phyloP scores from a whole-genome alignment of 495 filamentous ascomycete genomes.

The Penicillium riverlandense region DNA sequence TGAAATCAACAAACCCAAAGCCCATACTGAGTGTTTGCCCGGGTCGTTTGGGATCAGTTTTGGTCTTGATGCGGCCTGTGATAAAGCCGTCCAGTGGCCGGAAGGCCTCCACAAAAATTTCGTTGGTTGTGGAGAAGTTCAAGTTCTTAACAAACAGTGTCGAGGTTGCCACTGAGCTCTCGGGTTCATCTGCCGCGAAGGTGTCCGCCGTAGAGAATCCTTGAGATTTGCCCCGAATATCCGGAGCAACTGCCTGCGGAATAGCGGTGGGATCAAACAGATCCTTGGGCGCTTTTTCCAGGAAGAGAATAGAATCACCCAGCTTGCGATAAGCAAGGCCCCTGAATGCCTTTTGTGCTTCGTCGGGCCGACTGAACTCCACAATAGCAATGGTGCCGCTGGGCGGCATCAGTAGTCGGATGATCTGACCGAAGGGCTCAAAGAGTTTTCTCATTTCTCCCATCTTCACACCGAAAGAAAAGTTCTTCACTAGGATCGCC shows the following conservation, averaged over 20 bases:
- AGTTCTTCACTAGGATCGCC: slow-evolving; percentile 91
- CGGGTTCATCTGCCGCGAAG: slow-evolving; percentile 45
- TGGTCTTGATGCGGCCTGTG: slow-evolving; percentile 79
- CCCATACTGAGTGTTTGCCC: slow-evolving; percentile 88
- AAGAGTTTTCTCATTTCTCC: slow-evolving; percentile 46
- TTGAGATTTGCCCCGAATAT: slow-evolving; percentile 35
- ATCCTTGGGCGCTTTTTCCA: slow-evolving; percentile 87
- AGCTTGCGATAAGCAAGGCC: slow-evolving; percentile 81
- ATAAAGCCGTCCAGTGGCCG: slow-evolving; percentile 76
- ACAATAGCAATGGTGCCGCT: slow-evolving; percentile 89
- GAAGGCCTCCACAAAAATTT: slow-evolving; percentile 66
- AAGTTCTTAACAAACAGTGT: slow-evolving; percentile 92
- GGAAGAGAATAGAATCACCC: slow-evolving; percentile 83
- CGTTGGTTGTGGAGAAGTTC: slow-evolving; percentile 80
- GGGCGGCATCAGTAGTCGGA: slow-evolving; percentile 81
- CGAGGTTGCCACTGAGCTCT: slow-evolving; percentile 52
- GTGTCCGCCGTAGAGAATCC: slow-evolving; percentile 50
- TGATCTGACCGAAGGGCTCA: slow-evolving; percentile 56
- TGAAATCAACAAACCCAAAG: slow-evolving; percentile 91
- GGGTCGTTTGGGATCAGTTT: slow-evolving; percentile 75
- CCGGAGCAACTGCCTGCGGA: slow-evolving; percentile 18
- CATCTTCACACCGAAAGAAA: slow-evolving; percentile 67
- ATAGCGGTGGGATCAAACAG: slow-evolving; percentile 50
- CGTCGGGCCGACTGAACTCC: slow-evolving; percentile 68
- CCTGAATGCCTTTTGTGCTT: slow-evolving; percentile 74